Evolutionary conservation across 257 asterid species (phyloP).

Genomic region (Solanum piurae): DNA sequence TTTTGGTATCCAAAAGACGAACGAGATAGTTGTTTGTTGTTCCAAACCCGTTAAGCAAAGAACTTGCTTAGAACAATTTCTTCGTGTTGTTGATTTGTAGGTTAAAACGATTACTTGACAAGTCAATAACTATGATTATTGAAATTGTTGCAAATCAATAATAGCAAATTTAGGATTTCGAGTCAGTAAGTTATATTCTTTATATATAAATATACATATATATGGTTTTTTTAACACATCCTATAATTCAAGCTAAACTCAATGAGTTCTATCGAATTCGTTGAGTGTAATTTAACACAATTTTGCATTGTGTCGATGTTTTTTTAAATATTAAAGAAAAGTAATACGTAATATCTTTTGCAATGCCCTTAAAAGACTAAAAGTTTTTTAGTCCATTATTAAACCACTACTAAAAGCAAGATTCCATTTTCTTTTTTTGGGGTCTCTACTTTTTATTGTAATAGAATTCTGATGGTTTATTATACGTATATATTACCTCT

Average conservation of each 20-base stretch:
- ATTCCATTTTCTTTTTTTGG: background rate
- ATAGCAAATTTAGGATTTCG: no score
- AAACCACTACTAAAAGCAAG: background rate
- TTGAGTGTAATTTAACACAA: no score
- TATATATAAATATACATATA: no score
- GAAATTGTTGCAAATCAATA: no score
- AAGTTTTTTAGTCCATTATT: background rate
- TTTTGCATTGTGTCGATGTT: background rate
- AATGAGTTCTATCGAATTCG: background rate
- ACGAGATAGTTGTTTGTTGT: background rate
- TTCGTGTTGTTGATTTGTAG: background rate
- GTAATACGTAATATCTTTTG: background rate
- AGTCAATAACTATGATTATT: background rate
- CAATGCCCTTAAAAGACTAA: background rate
- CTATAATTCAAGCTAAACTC: no score
- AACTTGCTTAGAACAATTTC: background rate
- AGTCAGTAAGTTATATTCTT: no score
- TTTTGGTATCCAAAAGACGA: background rate
- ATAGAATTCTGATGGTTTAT: background rate
- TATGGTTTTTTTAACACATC: background rate
- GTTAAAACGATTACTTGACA: background rate
- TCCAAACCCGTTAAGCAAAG: no score
- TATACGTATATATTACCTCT: background rate
- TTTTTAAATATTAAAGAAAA: background rate
- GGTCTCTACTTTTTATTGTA: background rate